These are phyloP conservation scores for Russula olivacea DNA, from an alignment of 768 basidiomycete genomes.

Conservation along the genomic window DNA sequence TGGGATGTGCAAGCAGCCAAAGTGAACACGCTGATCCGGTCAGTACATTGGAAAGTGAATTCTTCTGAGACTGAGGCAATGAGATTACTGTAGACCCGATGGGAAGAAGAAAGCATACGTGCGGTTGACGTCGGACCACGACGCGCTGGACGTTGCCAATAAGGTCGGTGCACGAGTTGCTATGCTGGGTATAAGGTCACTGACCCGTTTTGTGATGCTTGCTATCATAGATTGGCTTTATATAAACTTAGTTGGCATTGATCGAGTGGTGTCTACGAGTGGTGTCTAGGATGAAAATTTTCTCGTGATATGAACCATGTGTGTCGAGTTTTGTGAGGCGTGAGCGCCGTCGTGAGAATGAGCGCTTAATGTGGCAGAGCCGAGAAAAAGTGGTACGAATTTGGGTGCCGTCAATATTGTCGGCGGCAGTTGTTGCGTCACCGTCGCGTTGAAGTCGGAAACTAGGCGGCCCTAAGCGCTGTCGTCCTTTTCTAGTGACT, in stretches of 20 bases:
- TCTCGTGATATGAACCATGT: neutral
- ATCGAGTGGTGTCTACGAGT: no score
- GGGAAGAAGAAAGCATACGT: slow-evolving; percentile 99
- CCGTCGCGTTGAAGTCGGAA: no score
- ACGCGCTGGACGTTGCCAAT: slow-evolving; percentile 96
- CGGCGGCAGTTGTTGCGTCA: neutral
- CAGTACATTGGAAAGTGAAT: slow-evolving; percentile 27
- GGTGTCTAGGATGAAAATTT: neutral
- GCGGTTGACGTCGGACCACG: slow-evolving; percentile 89
- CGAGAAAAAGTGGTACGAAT: no score
- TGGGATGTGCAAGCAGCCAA: slow-evolving; percentile 96
- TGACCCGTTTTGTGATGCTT: neutral
- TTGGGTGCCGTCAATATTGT: neutral
- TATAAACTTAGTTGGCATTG: slow-evolving; percentile 42
- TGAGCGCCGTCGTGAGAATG: neutral
- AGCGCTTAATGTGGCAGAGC: no score
- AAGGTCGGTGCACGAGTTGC: slow-evolving; percentile 49
- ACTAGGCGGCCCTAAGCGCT: neutral
- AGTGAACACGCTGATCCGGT: slow-evolving; percentile 98
- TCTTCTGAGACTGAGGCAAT: neutral
- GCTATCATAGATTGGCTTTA: slow-evolving; percentile 95
- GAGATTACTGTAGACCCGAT: slow-evolving; percentile 76
- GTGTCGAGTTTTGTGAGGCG: neutral
- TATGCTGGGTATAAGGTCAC: neutral
- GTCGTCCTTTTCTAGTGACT: neutral